Base-by-base conservation (phyloP, 1,284 basidiomycete genomes). In the Ceratobasidium sp. region DNA sequence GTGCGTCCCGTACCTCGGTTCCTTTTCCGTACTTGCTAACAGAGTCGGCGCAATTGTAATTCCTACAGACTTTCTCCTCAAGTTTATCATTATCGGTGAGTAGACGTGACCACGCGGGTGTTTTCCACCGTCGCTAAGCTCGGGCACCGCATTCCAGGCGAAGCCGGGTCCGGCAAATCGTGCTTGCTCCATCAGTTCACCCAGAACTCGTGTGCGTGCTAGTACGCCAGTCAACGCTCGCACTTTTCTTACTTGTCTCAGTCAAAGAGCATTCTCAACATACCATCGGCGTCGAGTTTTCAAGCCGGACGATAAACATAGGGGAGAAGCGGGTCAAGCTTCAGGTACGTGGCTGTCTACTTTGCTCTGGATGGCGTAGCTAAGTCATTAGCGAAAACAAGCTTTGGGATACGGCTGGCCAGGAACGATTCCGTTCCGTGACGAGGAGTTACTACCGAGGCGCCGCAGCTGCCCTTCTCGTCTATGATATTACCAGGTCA, bases 371-470 rank as follows among this genome's bases (percentile, higher is more conserved):
- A 48, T n/a, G 46, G 20, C 30, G 8, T 5, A 12, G 59, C 78
- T 76, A 65, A 73, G 2, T 3, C 12, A 66, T 82, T 20, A 41
- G 59, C 8, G 23, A 27, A 35, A 12, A 14, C 10, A 52, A 98
- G 94, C 86, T 98, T 71, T 98, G 96, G 96, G 96, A 98, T 85
- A 98, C 96, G n/a, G 96, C 96, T 52, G 96, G 96, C 23, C 96
- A 98, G 86, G 96, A 98, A 85, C 89, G 96, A 79, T 98, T 98
- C 84, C 90, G 95, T 81, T 97, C 95, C n/a, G 97, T 99, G 18
- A 99, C 97, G 14, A 88, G 97, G 80, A 97, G 95, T 82, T 99
- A 99, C 85, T 99, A 99, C 85, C 91, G 97, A 73, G 96, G 96
- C 27, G 96, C 97, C 18, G 96, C 96, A 3, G 96, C 95, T n/a